phyloP scores from a whole-genome alignment of 73 alveolate species.

The Paramecium sexaurelia region DNA sequence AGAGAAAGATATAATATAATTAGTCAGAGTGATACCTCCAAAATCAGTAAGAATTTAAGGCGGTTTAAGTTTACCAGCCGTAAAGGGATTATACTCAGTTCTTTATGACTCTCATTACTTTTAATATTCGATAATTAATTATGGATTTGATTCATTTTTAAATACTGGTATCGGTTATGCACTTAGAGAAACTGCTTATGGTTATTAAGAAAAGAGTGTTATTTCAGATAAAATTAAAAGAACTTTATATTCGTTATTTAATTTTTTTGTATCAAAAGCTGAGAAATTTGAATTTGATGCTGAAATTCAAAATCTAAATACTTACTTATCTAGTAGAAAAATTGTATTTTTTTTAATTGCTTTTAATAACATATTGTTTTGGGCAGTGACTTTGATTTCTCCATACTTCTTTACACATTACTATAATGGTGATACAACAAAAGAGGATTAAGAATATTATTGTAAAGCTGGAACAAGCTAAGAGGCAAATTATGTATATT shows the following conservation, averaged over 20 bases:
- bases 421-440: not conserved
- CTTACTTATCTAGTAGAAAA: slow-evolving; percentile 9
- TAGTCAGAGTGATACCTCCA: slow-evolving; percentile 30
- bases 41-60: not conserved
- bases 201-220: not conserved
- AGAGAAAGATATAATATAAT: not conserved
- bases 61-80: not conserved
- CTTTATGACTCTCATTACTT: not conserved
- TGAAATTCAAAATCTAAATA: not conserved
- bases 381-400: not conserved
- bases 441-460: not conserved
- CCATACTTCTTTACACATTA: not conserved
- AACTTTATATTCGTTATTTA: not conserved
- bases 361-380: not conserved
- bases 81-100: not conserved
- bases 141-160: not conserved
- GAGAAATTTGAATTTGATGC: not conserved
- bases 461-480: not conserved
- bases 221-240: not conserved
- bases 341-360: not conserved
- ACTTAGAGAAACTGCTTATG: not conserved
- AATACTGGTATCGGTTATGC: slow-evolving; percentile 39
- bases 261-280: not conserved
- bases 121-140: not conserved
- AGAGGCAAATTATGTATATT: slow-evolving; percentile 3